Evolutionary conservation across 371 early-diverging fungal species (phyloP).

Genomic region (Mortierella sp.): DNA sequence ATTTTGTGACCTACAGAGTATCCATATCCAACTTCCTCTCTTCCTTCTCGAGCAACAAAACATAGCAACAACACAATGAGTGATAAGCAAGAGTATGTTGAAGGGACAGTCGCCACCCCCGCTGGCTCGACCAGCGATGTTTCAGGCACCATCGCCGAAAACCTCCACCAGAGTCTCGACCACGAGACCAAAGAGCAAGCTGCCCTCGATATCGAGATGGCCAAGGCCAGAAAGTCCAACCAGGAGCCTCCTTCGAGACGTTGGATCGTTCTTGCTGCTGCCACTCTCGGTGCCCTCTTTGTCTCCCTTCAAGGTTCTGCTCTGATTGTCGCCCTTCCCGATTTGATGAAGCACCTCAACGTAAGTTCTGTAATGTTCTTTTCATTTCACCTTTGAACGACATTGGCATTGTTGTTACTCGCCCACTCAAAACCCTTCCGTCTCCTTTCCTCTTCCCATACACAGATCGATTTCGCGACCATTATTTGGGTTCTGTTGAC

Average conservation of each 20-base stretch:
- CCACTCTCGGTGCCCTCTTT: slow-evolving; percentile 50
- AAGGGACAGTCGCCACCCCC: slow-evolving; percentile 10
- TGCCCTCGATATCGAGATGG: slow-evolving; percentile 45
- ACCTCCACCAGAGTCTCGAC: slow-evolving; percentile 27
- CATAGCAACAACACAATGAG: slow-evolving; percentile 15
- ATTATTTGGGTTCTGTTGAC: slow-evolving; percentile 53
- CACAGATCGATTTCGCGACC: slow-evolving; percentile 43
- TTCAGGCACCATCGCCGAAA: slow-evolving; percentile 31
- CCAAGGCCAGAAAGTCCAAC: slow-evolving; percentile 32
- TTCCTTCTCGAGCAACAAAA: background rate
- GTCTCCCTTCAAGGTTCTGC: slow-evolving; percentile 54
- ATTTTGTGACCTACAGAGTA: background rate
- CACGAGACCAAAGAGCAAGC: slow-evolving; percentile 49
- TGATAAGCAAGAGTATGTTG: slow-evolving; percentile 35
- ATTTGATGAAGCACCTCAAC: slow-evolving; percentile 44
- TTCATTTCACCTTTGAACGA: background rate
- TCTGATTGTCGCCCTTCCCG: slow-evolving; percentile 50
- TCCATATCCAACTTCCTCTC: background rate
- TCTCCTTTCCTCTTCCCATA: background rate
- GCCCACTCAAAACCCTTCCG: background rate
- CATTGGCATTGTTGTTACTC: background rate
- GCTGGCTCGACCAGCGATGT: slow-evolving; percentile 32
- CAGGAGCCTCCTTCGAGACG: slow-evolving; percentile 48
- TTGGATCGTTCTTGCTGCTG: slow-evolving; percentile 52
- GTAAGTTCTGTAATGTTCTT: slow-evolving; percentile 3